Evolutionary conservation across 2,329 filamentous ascomycete species (phyloP).

Genomic region (Calonectria pseudoreteaudii): DNA sequence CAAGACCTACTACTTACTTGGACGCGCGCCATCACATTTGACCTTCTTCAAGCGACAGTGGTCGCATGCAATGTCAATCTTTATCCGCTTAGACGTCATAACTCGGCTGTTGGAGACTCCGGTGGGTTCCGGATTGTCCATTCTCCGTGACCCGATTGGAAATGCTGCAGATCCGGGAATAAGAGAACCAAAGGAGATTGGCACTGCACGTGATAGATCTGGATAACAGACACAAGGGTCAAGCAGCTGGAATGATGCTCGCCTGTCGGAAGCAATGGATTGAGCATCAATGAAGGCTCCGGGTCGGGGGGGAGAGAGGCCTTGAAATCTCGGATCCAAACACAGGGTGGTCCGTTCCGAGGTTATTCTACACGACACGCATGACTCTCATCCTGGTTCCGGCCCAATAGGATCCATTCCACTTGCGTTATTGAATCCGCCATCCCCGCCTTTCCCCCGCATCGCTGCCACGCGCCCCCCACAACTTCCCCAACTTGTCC

Average conservation of each 20-base stretch:
- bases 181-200: neutral
- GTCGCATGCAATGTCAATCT: slow-evolving; percentile 58
- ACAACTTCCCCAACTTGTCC: neutral
- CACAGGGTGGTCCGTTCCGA: neutral
- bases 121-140: slow-evolving; percentile 14
- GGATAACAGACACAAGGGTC: neutral
- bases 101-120: neutral
- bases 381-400: neutral
- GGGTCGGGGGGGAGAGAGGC: neutral
- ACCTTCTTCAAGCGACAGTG: slow-evolving; percentile 56
- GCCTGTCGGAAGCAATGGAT: slow-evolving; percentile 4
- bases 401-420: neutral
- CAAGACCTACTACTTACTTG: slow-evolving; percentile 44
- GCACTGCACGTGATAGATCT: neutral
- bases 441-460: slow-evolving; percentile 3
- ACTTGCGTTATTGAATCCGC: neutral
- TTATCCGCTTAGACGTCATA: slow-evolving; percentile 51
- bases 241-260: neutral
- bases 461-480: neutral
- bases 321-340: neutral
- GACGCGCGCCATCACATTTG: slow-evolving; percentile 55
- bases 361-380: neutral
- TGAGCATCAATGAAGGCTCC: slow-evolving; percentile 2
- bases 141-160: slow-evolving; percentile 5
- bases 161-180: slow-evolving; percentile 9